phyloP scores from a whole-genome alignment of 2,329 filamentous ascomycete genomes.

The Alternaria solani region DNA sequence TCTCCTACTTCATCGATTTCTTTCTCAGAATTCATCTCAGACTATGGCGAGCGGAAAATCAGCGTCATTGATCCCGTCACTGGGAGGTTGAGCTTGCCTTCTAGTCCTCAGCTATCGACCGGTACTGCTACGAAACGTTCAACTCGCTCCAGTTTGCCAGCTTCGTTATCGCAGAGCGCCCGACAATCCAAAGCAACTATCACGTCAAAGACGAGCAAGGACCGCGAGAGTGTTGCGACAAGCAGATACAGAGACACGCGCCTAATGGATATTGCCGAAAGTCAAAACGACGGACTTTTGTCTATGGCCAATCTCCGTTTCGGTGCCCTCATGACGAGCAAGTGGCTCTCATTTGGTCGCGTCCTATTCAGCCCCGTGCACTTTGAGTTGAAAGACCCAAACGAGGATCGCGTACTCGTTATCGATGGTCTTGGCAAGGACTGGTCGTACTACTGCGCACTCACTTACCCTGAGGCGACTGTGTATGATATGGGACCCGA shows the following conservation, averaged over 20 bases:
- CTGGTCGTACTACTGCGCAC: slow-evolving; percentile 86
- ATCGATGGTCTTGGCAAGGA: slow-evolving; percentile 88
- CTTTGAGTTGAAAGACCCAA: slow-evolving; percentile 69
- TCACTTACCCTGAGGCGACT: slow-evolving; percentile 76
- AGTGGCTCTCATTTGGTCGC: slow-evolving; percentile 86
- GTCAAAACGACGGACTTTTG: slow-evolving; percentile 48
- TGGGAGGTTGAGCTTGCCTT: slow-evolving; percentile 49
- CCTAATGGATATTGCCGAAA: slow-evolving; percentile 56
- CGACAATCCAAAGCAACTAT: slow-evolving; percentile 45
- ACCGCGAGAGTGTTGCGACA: slow-evolving; percentile 43
- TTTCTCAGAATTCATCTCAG: slow-evolving; percentile 61
- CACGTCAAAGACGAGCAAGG: slow-evolving; percentile 43
- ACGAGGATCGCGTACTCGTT: slow-evolving; percentile 73
- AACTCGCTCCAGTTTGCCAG: slow-evolving; percentile 47
- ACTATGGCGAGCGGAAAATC: slow-evolving; percentile 57
- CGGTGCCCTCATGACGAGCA: slow-evolving; percentile 84
- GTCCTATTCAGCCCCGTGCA: slow-evolving; percentile 83
- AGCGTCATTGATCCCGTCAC: slow-evolving; percentile 49
- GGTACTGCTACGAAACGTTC: slow-evolving; percentile 40
- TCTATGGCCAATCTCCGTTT: slow-evolving; percentile 78
- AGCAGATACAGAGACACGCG: slow-evolving; percentile 64
- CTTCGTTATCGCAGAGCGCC: slow-evolving; percentile 38
- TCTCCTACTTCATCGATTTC: slow-evolving; percentile 62
- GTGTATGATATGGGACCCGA: slow-evolving; percentile 73
- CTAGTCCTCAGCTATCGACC: slow-evolving; percentile 43